Base-by-base conservation (phyloP, 2,329 filamentous ascomycete species). In the Magnaporthiopsis rhizophila region DNA sequence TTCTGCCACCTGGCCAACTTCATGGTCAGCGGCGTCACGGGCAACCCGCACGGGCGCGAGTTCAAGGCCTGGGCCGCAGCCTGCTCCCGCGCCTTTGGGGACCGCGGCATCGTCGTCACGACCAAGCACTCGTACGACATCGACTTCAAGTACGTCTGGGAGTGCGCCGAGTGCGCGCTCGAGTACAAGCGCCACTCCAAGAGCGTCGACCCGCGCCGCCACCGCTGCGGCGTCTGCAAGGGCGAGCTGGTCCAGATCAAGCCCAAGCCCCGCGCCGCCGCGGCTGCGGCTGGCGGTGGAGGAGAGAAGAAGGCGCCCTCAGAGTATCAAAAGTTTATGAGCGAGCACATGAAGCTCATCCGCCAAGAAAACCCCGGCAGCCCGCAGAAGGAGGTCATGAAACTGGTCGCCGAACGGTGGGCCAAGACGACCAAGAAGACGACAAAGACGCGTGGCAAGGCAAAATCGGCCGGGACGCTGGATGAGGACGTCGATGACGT, bases 1-100 rank as follows among this genome's bases (percentile, higher is more conserved):
- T 98, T 95, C 78, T 98, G 95, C 74, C 95, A 99, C 72, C 79
- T 98, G 1, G 89, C 91, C 58, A 96, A 92, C 71, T 97, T 94
- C 75, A 96, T 98, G 86, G 80, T 98, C 67, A 88, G 83, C 61
- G 86, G 88, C 50, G 50, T 69, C 15, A 69, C 67, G 7, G 62
- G 59, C 34, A 67, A 70, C 56, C 69, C 69, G 9, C 69, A 71
- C 50, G 69, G 69, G 26, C 65, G 64, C n/a, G 68, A 70, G 60
- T 71, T 71, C 67, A 71, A 69, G 65, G 64, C 65, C 15, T 71
- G 69, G 69, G 69, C 68, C 6, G 65, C 65, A 3, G 32, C 64
- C 74, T 85, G 79, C 75, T 84, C 78, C 1, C 69, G 68, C 3
- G 80, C 80, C 0, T 90, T 93, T 69, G 81, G 78, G 2, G 72